phyloP scores from a whole-genome alignment of 306 rosid species.

The Dalbergia cochinchinensis region DNA sequence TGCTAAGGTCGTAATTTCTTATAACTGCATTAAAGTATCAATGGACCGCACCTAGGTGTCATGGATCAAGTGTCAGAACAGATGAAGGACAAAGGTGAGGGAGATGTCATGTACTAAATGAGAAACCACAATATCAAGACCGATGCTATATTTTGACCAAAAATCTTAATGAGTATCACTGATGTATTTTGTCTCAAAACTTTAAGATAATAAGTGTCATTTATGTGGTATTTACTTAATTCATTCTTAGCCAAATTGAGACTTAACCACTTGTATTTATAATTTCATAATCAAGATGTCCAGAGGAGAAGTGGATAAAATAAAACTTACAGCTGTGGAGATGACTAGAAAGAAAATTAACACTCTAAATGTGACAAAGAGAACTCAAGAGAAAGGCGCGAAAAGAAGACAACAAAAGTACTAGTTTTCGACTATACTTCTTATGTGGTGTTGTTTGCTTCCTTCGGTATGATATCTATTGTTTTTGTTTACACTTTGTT shows the following conservation, averaged over 20 bases:
- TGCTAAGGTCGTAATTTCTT: not conserved
- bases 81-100: not conserved
- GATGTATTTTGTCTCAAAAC: not conserved
- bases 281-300: not conserved
- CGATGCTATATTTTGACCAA: not conserved
- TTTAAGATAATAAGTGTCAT: too few relatives aligned
- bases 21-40: not conserved
- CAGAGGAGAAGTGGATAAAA: not conserved
- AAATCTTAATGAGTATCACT: too few relatives aligned
- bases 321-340: not conserved
- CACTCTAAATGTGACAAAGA: not conserved
- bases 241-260: not conserved
- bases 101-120: not conserved
- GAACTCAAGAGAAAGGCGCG: too few relatives aligned
- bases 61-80: not conserved
- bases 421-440: too few relatives aligned
- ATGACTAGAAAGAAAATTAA: not conserved
- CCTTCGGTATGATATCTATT: too few relatives aligned
- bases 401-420: too few relatives aligned
- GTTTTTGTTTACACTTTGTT: too few relatives aligned
- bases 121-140: too few relatives aligned
- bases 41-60: not conserved
- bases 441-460: too few relatives aligned
- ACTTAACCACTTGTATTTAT: not conserved
- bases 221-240: too few relatives aligned